Evolutionary conservation across 208 protist species (phyloP), one percentile per base, ranked within the genome.

Genomic region (Acanthamoeba castellanii): DNA sequence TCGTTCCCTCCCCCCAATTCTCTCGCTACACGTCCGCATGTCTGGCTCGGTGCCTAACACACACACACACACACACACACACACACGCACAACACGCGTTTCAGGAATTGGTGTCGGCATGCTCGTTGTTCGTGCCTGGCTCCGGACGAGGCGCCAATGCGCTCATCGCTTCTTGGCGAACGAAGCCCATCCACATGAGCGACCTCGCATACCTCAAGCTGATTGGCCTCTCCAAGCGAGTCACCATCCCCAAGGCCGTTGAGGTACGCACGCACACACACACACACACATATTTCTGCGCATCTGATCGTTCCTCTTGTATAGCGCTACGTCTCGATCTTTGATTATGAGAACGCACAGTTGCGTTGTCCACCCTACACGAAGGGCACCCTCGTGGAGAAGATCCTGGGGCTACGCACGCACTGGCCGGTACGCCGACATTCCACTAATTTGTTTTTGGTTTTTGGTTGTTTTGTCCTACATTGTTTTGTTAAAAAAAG

Each of bases 341-440:
- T 85, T 16, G 91, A 94, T 32, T 81, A 70, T 22, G 91, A 94
- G 47, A 84, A 25, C 32, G 91, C 27, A 7, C 30, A 52, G 20
- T 50, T 94, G 20, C 91, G 91, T 37, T 81, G 42, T 37, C 91
- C 91, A 22, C 91, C 91, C 6, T 94, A 94, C 91, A 20, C 11
- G 32, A 76, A 93, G 20, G 91, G 91, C 37, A 64, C 7, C 70
- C 72, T 94, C 9, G 42, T 94, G 7, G 68, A 94, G 11, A 84
- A 85, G 47, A 81, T 94, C 8, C 47, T 94, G 9, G 91, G 68
- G 16, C 64, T 81, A n/a, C 27, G 37, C 32, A 25, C 9, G 8
- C 47, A 55, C n/a, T 94, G 91, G 91, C 91, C 91, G 45, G 88
- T 93, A 76, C 59, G 88, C 37, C 18, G n/a, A n/a, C n/a, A n/a